Conservation (phyloP, 2,329 filamentous ascomycete species). For the Colletotrichum liriopes region DNA sequence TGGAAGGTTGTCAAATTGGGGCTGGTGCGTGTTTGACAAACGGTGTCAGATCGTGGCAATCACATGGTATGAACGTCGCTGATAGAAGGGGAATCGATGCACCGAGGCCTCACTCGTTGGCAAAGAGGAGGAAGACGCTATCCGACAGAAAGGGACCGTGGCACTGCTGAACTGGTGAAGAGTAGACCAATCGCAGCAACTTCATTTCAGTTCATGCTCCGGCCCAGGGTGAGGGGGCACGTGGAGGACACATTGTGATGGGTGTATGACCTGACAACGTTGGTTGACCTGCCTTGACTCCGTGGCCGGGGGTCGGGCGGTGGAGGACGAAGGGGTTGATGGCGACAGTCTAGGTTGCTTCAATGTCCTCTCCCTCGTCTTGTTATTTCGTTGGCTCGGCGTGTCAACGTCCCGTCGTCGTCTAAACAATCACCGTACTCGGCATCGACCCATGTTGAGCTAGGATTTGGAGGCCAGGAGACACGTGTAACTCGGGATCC, state of each 20-base stretch:
- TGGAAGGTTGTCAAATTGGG: constrained; percentile 26
- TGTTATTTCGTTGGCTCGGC: constrained; percentile 22
- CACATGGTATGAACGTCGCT: constrained; percentile 7
- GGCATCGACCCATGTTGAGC: constrained; percentile 25
- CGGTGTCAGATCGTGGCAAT: neutral
- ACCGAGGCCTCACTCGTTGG: neutral
- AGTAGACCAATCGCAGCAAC: neutral
- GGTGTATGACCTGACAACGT: neutral
- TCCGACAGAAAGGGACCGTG: neutral
- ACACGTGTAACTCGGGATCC: constrained; percentile 18
- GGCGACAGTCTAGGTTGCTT: neutral
- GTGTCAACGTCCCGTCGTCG: constrained; percentile 20
- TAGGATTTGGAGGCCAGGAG: constrained; percentile 8
- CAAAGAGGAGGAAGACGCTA: neutral
- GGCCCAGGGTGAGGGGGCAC: neutral
- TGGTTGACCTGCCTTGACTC: neutral
- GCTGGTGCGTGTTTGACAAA: constrained; percentile 17
- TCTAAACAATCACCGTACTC: constrained; percentile 27
- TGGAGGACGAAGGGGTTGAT: constrained; percentile 4
- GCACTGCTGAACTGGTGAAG: neutral
- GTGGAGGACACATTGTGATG: neutral
- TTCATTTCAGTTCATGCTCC: neutral
- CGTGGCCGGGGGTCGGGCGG: neutral
- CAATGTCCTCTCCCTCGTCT: neutral
- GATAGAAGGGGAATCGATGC: neutral